A percentile compares a stretch with the other conserved stretches of the same genome.
Conservation (phyloP, 225 moss, liverwort and hornwort genomes). For the Takakia lepidozioides region DNA sequence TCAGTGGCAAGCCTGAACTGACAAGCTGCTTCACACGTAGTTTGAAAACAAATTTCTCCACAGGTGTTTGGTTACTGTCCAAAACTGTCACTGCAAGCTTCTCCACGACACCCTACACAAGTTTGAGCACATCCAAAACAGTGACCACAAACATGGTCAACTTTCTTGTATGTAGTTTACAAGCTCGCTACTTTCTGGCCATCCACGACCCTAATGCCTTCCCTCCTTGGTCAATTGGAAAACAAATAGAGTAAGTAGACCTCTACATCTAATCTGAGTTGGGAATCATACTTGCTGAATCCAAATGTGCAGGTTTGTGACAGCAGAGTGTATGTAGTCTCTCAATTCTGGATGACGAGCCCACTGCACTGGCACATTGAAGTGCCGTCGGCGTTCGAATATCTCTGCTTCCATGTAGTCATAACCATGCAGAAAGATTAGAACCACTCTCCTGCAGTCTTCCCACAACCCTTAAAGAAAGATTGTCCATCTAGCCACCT, state of each 20-base stretch:
- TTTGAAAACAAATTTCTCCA: slow-evolving; percentile 84
- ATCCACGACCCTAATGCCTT: neutral
- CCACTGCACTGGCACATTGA: slow-evolving; percentile 84
- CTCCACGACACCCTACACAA: slow-evolving; percentile 59
- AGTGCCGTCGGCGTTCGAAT: slow-evolving; percentile 76
- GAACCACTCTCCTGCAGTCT: too few species aligned
- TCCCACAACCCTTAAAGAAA: too few species aligned
- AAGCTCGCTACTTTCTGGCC: neutral
- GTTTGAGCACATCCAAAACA: neutral
- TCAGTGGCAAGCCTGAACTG: slow-evolving; percentile 27
- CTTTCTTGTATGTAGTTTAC: neutral
- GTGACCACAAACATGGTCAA: neutral
- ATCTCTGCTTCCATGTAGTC: slow-evolving; percentile 32
- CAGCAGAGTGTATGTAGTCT: slow-evolving; percentile 70
- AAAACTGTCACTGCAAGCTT: slow-evolving; percentile 54
- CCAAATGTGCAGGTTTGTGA: slow-evolving; percentile 57
- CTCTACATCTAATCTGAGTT: too few species aligned
- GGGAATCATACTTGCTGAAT: slow-evolving; percentile 57
- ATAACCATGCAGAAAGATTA: too few species aligned
- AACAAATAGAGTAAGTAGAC: too few species aligned
- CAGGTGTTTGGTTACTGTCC: slow-evolving; percentile 40
- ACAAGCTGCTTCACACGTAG: slow-evolving; percentile 42
- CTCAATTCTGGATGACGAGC: slow-evolving; percentile 84
- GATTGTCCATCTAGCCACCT: too few species aligned
- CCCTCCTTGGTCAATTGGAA: neutral